phyloP scores from a whole-genome alignment of 2,329 filamentous ascomycete species.

The Nemania abortiva region DNA sequence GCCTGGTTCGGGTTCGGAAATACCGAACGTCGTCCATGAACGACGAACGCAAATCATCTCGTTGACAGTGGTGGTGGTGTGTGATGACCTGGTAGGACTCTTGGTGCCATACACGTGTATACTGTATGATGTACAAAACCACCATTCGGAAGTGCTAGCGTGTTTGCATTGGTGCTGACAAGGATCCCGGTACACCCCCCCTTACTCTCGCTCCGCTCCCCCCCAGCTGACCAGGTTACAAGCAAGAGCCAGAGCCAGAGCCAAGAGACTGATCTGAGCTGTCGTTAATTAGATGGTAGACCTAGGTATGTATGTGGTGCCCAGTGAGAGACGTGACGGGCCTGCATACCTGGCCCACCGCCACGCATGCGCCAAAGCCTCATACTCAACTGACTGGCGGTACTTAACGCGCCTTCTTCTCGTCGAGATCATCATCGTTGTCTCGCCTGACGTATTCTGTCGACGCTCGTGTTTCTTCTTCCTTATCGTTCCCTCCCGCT shows the following conservation, averaged over 20 bases:
- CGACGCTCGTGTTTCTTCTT: conserved; percentile 36
- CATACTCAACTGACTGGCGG: conserved; percentile 50
- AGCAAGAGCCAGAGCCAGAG: conserved; percentile 10
- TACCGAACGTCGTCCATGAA: conserved; percentile 11
- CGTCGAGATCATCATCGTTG: conserved; percentile 30
- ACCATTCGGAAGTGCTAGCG: conserved; percentile 39
- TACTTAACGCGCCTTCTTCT: conserved; percentile 45
- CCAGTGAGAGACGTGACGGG: conserved; percentile 43
- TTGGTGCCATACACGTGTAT: conserved; percentile 38
- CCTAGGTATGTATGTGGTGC: conserved; percentile 9
- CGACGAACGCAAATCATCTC: conserved; percentile 26
- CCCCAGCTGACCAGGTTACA: conserved; percentile 39
- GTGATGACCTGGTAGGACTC: conserved; percentile 28
- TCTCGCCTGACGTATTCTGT: conserved; percentile 27
- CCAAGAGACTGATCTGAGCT: conserved; percentile 44
- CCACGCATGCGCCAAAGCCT: conserved; percentile 51
- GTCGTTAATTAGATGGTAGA: conserved; percentile 46
- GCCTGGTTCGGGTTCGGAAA: conserved; percentile 15
- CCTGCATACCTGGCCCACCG: conserved; percentile 47
- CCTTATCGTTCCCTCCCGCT: conserved; percentile 20
- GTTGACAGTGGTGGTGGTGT: conserved; percentile 4
- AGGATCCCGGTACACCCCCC: conserved; percentile 21
- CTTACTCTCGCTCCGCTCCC: neutral
- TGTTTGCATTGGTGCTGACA: conserved; percentile 36
- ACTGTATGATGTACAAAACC: conserved; percentile 36